Percentiles rank a stretch among this genome's conserved stretches.
Evolutionary conservation across 2,329 filamentous ascomycete genomes (phyloP).

Genomic region (Lasiodiplodia theobromae): DNA sequence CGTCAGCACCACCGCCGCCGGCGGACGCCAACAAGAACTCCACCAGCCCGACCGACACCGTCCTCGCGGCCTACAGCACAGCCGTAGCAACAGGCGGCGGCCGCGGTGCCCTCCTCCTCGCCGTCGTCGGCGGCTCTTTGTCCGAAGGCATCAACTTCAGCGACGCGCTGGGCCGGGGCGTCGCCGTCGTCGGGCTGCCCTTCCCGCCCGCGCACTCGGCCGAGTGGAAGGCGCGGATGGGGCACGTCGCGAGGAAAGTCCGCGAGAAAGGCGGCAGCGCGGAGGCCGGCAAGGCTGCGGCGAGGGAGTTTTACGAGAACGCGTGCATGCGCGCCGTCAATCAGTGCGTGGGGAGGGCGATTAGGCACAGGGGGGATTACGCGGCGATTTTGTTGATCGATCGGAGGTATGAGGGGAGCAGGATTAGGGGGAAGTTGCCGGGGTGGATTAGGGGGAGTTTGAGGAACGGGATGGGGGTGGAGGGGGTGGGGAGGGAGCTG

Average conservation of each 20-base stretch:
- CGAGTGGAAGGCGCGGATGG: constrained; percentile 91
- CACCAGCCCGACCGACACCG: constrained; percentile 71
- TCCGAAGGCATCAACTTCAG: constrained; percentile 99
- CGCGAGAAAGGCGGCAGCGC: constrained; percentile 41
- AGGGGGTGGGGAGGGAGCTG: constrained; percentile 51
- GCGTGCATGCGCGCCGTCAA: constrained; percentile 97
- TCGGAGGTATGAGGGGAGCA: constrained; percentile 74
- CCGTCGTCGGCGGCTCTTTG: constrained; percentile 92
- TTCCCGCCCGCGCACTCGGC: constrained; percentile 90
- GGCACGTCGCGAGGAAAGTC: constrained; percentile 77
- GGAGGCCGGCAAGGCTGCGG: constrained; percentile 55
- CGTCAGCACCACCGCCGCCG: constrained; percentile 29
- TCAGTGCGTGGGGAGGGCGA: constrained; percentile 92
- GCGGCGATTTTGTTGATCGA: constrained; percentile 89
- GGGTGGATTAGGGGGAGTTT: constrained; percentile 85
- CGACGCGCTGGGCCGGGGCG: constrained; percentile 84
- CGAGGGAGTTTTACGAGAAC: constrained; percentile 88
- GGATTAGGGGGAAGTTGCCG: constrained; percentile 81
- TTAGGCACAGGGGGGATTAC: constrained; percentile 87
- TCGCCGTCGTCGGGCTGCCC: constrained; percentile 89
- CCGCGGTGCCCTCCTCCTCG: constrained; percentile 80
- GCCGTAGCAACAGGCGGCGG: constrained; percentile 63
- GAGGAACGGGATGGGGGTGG: constrained; percentile 46
- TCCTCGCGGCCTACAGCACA: constrained; percentile 75
- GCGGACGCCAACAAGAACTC: constrained; percentile 31